These are phyloP conservation scores for Friedmanniomyces simplex DNA, from an alignment of 495 filamentous ascomycete species.

Conservation along the genomic window DNA sequence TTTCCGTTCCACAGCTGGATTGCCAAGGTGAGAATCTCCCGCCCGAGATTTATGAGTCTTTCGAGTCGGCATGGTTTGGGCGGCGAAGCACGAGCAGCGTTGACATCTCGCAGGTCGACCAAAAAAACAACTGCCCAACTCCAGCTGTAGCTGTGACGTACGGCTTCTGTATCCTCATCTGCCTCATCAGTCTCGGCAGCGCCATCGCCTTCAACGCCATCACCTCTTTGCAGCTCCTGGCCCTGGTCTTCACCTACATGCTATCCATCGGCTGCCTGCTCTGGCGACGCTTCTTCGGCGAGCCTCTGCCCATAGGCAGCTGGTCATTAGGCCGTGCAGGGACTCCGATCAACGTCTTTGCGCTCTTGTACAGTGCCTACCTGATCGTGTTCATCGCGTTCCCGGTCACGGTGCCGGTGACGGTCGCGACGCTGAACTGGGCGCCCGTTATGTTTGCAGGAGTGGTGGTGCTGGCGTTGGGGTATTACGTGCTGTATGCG, in stretches of 20 bases:
- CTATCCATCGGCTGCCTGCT: conserved; percentile 2
- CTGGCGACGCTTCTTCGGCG: conserved; percentile 10
- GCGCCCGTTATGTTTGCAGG: conserved; percentile 16
- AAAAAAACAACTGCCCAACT: conserved; percentile 1
- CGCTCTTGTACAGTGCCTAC: not conserved
- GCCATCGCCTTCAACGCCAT: conserved; percentile 15
- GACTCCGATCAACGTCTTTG: conserved; percentile 7
- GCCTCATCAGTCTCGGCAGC: conserved; percentile 14
- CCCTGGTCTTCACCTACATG: conserved; percentile 9
- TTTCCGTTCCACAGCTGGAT: conserved; percentile 3
- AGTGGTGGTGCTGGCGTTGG: not conserved
- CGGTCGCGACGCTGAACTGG: conserved; percentile 18
- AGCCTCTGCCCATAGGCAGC: conserved; percentile 7
- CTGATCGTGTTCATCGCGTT: not conserved
- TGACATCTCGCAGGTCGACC: not conserved
- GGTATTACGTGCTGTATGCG: conserved; percentile 9
- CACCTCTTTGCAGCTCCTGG: conserved; percentile 3
- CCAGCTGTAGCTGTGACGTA: not conserved
- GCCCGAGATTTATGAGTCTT: too few species aligned
- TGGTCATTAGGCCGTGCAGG: conserved; percentile 11
- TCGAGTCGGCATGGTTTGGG: too few species aligned
- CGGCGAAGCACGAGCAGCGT: conserved; percentile 6
- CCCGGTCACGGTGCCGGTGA: conserved; percentile 7
- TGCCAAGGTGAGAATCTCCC: not conserved
- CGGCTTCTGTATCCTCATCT: conserved; percentile 9